Base-by-base conservation (phyloP, 2,329 filamentous ascomycete species). In the Diaporthe helianthi region DNA sequence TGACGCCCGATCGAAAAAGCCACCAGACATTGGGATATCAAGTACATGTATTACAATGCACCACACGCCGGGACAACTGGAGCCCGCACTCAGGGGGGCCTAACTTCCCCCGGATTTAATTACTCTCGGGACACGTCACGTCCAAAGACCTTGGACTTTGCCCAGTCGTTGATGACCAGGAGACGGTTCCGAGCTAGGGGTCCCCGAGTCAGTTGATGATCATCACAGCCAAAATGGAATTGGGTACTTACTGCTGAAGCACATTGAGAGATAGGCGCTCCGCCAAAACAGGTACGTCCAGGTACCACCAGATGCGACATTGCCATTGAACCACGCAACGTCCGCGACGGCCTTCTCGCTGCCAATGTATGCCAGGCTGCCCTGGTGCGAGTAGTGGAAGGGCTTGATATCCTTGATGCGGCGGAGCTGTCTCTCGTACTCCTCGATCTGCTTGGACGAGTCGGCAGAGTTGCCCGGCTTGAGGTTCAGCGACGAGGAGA, bases 231-330 rank as follows among this genome's bases (percentile, higher is more conserved):
- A 46, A 29, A 51, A 31, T 3, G 3, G 36, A 24, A 44, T 63
- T 60, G 24, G 41, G 71, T 74, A 92, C 93, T 90, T 88, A 96
- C 93, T 94, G 90, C 94, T 98, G 82, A 99, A 99, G 89, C 95
- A 98, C 96, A 99, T 99, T 87, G 93, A 98, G 80, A 99, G 85
- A 82, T 99, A 99, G 67, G 95, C 96, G 79, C 93, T 97, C 80
- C 94, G 89, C 96, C 96, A 99, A 89, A 99, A 99, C 75, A 98
- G 88, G 84, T 97, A 99, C 68, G 96, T 99, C 82, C 98, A 85
- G 76, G 92, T 93, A 79, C 96, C 96, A 79, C 95, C 96, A 54
- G 91, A 93, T 72, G 96, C 95, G 76, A 99, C 88, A 85, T 98
- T 99, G 74, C 96, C 96, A 77, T 96, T 97, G 84, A 97, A 90